Conservation (phyloP, 352 stramenopile species). For the Albugo laibachii region DNA sequence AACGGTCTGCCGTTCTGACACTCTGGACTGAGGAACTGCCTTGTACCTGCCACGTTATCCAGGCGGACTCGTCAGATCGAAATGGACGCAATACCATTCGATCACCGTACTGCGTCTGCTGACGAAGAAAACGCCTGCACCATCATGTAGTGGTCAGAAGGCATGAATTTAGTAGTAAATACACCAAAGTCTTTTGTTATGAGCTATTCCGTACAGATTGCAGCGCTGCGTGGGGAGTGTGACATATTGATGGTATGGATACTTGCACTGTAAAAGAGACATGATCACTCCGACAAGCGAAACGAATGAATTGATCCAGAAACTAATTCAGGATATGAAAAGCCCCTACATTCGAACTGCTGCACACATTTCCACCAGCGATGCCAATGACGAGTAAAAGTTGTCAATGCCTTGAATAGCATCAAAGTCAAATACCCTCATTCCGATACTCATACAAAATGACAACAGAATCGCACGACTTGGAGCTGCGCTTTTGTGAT, state of each 20-base stretch:
- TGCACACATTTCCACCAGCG: constrained; percentile 56
- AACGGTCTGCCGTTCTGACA: no score
- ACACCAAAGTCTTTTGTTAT: no score
- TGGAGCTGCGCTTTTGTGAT: constrained; percentile 33
- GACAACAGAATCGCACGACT: constrained; percentile 44
- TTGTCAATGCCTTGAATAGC: constrained; percentile 67
- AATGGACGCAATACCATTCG: no score
- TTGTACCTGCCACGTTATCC: constrained; percentile 35
- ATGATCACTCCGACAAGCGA: constrained; percentile 23
- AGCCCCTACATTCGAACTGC: constrained; percentile 59
- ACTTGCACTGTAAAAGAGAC: constrained; percentile 45
- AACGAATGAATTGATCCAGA: constrained; percentile 31
- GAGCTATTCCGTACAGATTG: no score
- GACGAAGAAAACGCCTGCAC: no score
- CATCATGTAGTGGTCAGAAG: no score
- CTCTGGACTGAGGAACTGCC: constrained; percentile 43
- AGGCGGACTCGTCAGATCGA: neutral
- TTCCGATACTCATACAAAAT: constrained; percentile 56
- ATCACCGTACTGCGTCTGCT: no score
- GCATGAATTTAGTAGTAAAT: constrained; percentile 1
- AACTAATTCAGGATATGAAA: constrained; percentile 45
- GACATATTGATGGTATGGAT: constrained; percentile 45
- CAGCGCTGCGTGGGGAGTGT: no score
- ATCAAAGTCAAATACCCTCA: constrained; percentile 64
- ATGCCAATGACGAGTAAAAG: constrained; percentile 46